A percentile compares a stretch with the other conserved stretches of the same genome.
These are phyloP conservation scores for Kurtzmaniella quercitrusa DNA, from an alignment of 1,139 yeast genomes.

Conservation along the genomic window DNA sequence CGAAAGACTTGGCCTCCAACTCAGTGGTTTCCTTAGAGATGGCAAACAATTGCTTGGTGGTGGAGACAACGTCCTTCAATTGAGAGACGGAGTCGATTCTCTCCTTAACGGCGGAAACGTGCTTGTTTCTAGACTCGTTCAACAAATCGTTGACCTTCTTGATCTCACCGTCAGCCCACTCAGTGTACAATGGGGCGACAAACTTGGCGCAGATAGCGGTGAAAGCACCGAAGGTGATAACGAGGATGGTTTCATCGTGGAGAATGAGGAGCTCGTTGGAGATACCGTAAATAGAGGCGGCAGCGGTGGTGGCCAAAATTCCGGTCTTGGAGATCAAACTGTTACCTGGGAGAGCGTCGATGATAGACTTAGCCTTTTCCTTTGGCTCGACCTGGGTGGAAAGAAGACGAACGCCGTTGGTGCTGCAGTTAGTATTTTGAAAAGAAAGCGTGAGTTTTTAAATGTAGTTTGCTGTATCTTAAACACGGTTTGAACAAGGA, in stretches of 20 bases:
- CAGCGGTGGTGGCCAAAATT: constrained; percentile 89
- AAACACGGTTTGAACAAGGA: too few relatives aligned
- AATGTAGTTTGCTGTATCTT: too few relatives aligned
- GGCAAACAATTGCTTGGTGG: constrained; percentile 88
- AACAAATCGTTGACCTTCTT: constrained; percentile 76
- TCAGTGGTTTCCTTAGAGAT: constrained; percentile 95
- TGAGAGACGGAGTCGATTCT: constrained; percentile 87
- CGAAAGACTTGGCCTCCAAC: constrained; percentile 91
- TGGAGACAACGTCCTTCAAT: constrained; percentile 86
- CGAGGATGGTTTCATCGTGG: constrained; percentile 89
- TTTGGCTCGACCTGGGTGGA: constrained; percentile 79
- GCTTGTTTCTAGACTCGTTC: constrained; percentile 85
- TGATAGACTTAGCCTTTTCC: constrained; percentile 83
- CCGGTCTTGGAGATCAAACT: constrained; percentile 88
- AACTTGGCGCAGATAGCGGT: constrained; percentile 75
- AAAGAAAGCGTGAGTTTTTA: too few relatives aligned
- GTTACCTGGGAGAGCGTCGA: constrained; percentile 93
- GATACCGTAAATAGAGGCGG: constrained; percentile 90
- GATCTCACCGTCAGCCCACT: constrained; percentile 91
- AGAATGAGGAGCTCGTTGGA: constrained; percentile 89
- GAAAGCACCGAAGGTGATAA: constrained; percentile 76
- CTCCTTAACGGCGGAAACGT: constrained; percentile 86
- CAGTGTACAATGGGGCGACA: constrained; percentile 91
- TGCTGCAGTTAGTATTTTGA: constrained; percentile 22
- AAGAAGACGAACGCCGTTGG: constrained; percentile 59